Evolutionary conservation across 31 red algal species (phyloP).

Genomic region (Endocladia muricata): DNA sequence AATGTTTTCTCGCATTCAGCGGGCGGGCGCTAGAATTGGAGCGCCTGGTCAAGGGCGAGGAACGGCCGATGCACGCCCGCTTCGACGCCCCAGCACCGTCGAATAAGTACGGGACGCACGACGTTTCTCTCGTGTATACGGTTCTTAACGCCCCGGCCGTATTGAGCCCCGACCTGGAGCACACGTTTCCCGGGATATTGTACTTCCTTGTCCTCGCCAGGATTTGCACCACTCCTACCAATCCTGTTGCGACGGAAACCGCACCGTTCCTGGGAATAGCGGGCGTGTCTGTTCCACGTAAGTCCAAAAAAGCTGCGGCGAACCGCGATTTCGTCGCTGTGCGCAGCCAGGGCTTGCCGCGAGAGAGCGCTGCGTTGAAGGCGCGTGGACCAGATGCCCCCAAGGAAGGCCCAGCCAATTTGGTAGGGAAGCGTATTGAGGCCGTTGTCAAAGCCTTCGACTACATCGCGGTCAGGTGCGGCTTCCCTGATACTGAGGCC

Average conservation of each 20-base stretch:
- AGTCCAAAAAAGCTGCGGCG: not conserved
- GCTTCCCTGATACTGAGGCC: not conserved
- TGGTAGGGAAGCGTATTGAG: not conserved
- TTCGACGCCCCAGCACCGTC: too few species aligned
- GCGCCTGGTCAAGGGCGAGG: too few species aligned
- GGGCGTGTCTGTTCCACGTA: not conserved
- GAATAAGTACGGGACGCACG: too few species aligned
- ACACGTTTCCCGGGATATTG: too few species aligned
- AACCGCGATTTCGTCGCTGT: not conserved
- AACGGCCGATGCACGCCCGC: too few species aligned
- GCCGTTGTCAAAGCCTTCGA: constrained; percentile 5
- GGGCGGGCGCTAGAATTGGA: too few species aligned
- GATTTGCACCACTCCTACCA: too few species aligned
- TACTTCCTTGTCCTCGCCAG: too few species aligned
- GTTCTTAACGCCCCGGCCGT: too few species aligned
- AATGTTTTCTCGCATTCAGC: too few species aligned
- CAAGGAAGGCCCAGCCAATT: not conserved
- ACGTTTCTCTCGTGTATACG: too few species aligned
- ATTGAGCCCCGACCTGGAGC: too few species aligned
- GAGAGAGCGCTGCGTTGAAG: not conserved
- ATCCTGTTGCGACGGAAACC: not conserved
- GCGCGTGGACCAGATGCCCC: not conserved
- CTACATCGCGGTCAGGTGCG: constrained; percentile 1
- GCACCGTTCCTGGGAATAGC: not conserved
- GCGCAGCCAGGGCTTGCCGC: not conserved